Evolutionary conservation across 1,139 yeast genomes (phyloP), one percentile per base, ranked within the genome.

Genomic region (Hyphopichia burtonii): DNA sequence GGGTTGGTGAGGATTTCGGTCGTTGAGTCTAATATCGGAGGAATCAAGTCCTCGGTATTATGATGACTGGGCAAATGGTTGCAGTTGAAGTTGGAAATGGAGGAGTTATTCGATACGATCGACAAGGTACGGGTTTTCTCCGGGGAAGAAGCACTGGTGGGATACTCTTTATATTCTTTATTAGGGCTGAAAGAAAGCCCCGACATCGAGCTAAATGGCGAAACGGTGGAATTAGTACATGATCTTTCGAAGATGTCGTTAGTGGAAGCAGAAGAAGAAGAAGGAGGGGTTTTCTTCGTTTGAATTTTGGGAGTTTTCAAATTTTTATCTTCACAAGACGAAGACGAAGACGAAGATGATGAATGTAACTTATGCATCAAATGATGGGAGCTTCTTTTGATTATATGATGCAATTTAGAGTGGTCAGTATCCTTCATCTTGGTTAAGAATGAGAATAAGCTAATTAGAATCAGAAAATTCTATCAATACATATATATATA

Each of bases 1-100:
- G 70, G 70, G 41, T 65, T 55, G 27, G 55, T 50, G 20, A 63
- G 44, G 34, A 63, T 57, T 43, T 64, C 68, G 1, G 69, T 54
- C 17, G 69, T 61, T 17, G 65, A 53, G 44, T 65, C 70, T 39
- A 65, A 51, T 8, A 63, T 60, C 6, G 71, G 71, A 31, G 59
- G 58, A 15, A 62, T 53, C 39, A 51, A 65, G 44, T 65, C 65
- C 40, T 64, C 69, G 15, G 57, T 54, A 34, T 53, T 58, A 46
- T 55, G 62, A 42, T 63, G 68, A 25, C 50, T 42, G 20, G 44
- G 18, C 38, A 39, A 49, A 35, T 41, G 37, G 22, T 37, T 41
- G 27, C 37, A 40, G 33, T 37, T 41, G 35, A 27, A 41, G 11
- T 31, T 32, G 6, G 40, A 37, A 2, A 32, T 10, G 4, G 36